A percentile compares a stretch with the other conserved stretches of the same genome.
phyloP scores from a whole-genome alignment of 768 basidiomycete species.

The Termitomyces sp. region DNA sequence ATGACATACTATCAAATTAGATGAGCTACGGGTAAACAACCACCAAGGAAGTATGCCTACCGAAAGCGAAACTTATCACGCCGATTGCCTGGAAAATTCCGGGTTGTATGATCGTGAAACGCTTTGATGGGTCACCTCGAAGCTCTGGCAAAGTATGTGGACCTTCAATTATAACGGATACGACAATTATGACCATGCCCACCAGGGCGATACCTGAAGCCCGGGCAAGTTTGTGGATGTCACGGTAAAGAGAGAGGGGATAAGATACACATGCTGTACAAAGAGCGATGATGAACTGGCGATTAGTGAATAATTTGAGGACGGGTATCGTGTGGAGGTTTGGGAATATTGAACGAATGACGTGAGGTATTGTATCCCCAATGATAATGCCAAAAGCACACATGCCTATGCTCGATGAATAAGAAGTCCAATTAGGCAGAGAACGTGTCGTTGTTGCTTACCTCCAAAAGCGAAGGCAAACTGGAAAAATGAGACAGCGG shows the following conservation, averaged over 20 bases:
- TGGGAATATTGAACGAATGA: slow-evolving; percentile 85
- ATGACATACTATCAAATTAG: slow-evolving; percentile 65
- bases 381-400: slow-evolving; percentile 98
- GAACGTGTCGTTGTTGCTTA: slow-evolving; percentile 22
- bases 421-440: background rate
- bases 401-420: slow-evolving; percentile 60
- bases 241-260: slow-evolving; percentile 91
- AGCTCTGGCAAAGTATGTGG: slow-evolving; percentile 67
- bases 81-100: slow-evolving; percentile 95
- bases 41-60: slow-evolving; percentile 19
- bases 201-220: slow-evolving; percentile 88
- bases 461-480: slow-evolving; percentile 98
- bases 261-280: slow-evolving; percentile 89
- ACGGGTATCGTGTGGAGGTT: slow-evolving; percentile 59
- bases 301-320: slow-evolving; percentile 72
- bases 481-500: slow-evolving; percentile 94
- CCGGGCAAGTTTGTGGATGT: slow-evolving; percentile 94
- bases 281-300: slow-evolving; percentile 84
- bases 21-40: background rate
- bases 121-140: slow-evolving; percentile 70
- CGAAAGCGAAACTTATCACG: slow-evolving; percentile 93
- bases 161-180: slow-evolving; percentile 78
- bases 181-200: slow-evolving; percentile 93
- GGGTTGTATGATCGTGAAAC: slow-evolving; percentile 70
- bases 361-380: slow-evolving; percentile 95